Evolutionary conservation across 2,329 filamentous ascomycete species (phyloP).

Genomic region (Talaromyces sp.): DNA sequence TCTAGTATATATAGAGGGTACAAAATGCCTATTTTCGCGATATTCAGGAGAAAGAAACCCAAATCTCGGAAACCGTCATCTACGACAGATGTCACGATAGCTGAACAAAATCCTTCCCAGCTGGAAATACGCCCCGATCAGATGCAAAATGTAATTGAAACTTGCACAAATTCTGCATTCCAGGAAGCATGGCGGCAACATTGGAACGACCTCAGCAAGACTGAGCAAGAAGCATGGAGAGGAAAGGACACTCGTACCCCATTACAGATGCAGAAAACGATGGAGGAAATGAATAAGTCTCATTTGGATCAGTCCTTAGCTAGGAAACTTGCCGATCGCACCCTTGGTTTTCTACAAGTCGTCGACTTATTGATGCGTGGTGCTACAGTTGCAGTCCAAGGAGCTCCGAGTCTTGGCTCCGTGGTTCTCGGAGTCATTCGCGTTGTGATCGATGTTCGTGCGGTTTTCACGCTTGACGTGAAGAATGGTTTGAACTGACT

Average conservation of each 20-base stretch:
- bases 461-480: too few species aligned
- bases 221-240: slow-evolving; percentile 12
- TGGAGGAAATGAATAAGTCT: slow-evolving; percentile 7
- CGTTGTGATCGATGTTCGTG: background rate
- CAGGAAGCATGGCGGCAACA: slow-evolving; percentile 15
- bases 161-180: slow-evolving; percentile 13
- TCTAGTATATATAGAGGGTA: too few species aligned
- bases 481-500: background rate
- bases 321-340: too few species aligned
- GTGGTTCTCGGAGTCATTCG: slow-evolving; percentile 9
- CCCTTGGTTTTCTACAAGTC: background rate
- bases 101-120: too few species aligned
- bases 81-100: too few species aligned
- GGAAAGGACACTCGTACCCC: background rate
- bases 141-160: background rate
- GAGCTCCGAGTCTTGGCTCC: slow-evolving; percentile 3
- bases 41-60: slow-evolving; percentile 10
- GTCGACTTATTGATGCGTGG: slow-evolving; percentile 9
- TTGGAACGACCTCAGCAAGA: slow-evolving; percentile 7
- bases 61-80: background rate
- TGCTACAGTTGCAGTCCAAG: background rate
- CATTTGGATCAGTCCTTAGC: too few species aligned
- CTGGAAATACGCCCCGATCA: background rate
- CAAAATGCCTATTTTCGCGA: slow-evolving; percentile 6
- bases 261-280: slow-evolving; percentile 3